A percentile compares a stretch with the other conserved stretches of the same genome.
Evolutionary conservation across 2,329 filamentous ascomycete genomes (phyloP).

Genomic region (Malbranchea cinnamomea): DNA sequence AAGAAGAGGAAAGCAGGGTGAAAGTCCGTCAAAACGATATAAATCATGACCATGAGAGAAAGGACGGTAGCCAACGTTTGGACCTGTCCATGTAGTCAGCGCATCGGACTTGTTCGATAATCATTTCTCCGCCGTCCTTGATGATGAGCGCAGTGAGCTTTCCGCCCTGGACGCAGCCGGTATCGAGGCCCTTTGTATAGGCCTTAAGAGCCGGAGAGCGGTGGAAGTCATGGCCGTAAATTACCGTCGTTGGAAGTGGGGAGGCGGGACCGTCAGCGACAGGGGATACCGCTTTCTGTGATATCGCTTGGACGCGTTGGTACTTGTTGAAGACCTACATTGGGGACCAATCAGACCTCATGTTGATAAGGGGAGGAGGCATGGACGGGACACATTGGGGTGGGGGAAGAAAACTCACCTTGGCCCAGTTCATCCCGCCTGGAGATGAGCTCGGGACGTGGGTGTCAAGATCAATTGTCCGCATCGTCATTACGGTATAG

Average conservation of each 20-base stretch:
- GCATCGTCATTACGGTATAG: constrained; percentile 82
- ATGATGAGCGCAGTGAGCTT: constrained; percentile 65
- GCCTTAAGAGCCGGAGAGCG: constrained; percentile 49
- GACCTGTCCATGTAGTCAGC: constrained; percentile 11
- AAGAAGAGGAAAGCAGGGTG: not conserved
- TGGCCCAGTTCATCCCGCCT: constrained; percentile 51
- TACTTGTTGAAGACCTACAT: constrained; percentile 37
- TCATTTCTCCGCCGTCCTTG: constrained; percentile 36
- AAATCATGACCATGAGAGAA: too few relatives aligned
- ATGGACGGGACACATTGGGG: constrained; percentile 2
- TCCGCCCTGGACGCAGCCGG: constrained; percentile 62
- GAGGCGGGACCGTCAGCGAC: not conserved
- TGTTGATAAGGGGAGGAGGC: constrained; percentile 2
- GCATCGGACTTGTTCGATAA: constrained; percentile 30
- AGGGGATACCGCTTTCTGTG: constrained; percentile 1
- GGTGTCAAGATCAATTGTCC: constrained; percentile 52
- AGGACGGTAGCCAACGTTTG: too few relatives aligned
- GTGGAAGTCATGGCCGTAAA: constrained; percentile 79
- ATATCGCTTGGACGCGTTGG: constrained; percentile 17
- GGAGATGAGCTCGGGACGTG: constrained; percentile 39
- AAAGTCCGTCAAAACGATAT: too few relatives aligned
- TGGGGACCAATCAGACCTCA: not conserved
- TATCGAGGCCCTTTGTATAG: constrained; percentile 76
- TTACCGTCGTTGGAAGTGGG: constrained; percentile 46
- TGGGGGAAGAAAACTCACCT: constrained; percentile 23